Conservation (phyloP, 2,329 filamentous ascomycete species). For the Fusarium sp. region DNA sequence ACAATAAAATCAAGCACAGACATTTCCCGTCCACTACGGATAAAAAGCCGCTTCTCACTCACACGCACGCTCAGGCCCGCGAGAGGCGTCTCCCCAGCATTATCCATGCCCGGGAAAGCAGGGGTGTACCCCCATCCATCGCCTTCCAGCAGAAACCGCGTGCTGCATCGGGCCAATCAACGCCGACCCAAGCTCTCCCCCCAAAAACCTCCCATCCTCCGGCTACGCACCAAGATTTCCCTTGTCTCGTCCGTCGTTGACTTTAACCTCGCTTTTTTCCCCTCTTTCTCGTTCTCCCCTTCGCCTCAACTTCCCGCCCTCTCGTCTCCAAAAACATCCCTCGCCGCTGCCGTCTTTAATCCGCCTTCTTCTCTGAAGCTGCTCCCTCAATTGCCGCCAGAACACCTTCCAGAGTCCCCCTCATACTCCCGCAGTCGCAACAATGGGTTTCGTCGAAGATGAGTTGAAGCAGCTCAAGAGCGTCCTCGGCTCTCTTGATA, state of each 20-base stretch:
- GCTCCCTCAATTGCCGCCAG: slow-evolving; percentile 35
- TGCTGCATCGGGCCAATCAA: slow-evolving; percentile 37
- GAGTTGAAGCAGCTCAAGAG: slow-evolving; percentile 87
- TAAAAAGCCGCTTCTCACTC: slow-evolving; percentile 31
- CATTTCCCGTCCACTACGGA: slow-evolving; percentile 3
- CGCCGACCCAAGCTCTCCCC: slow-evolving; percentile 37
- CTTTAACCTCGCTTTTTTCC: slow-evolving; percentile 38
- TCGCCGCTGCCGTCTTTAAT: slow-evolving; percentile 16
- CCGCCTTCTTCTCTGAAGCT: slow-evolving; percentile 18
- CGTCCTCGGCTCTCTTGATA: slow-evolving; percentile 85
- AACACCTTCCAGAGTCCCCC: slow-evolving; percentile 30
- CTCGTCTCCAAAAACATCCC: slow-evolving; percentile 19
- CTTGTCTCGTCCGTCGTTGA: slow-evolving; percentile 34
- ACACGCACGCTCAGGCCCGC: slow-evolving; percentile 9
- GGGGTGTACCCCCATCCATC: slow-evolving; percentile 36
- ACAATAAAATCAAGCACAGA: slow-evolving; percentile 7
- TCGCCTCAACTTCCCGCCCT: slow-evolving; percentile 11
- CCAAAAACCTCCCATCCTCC: slow-evolving; percentile 47
- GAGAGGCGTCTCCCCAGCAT: slow-evolving; percentile 36
- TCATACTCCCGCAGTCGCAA: slow-evolving; percentile 49
- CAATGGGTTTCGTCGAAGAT: slow-evolving; percentile 91
- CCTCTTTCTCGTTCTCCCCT: slow-evolving; percentile 20
- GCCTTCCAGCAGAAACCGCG: slow-evolving; percentile 29
- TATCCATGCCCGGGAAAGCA: slow-evolving; percentile 10
- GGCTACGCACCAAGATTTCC: slow-evolving; percentile 48